Evolutionary conservation across 1,284 basidiomycete species (phyloP), one percentile per base, ranked within the genome.

Genomic region (Xerocomus amazonicus): DNA sequence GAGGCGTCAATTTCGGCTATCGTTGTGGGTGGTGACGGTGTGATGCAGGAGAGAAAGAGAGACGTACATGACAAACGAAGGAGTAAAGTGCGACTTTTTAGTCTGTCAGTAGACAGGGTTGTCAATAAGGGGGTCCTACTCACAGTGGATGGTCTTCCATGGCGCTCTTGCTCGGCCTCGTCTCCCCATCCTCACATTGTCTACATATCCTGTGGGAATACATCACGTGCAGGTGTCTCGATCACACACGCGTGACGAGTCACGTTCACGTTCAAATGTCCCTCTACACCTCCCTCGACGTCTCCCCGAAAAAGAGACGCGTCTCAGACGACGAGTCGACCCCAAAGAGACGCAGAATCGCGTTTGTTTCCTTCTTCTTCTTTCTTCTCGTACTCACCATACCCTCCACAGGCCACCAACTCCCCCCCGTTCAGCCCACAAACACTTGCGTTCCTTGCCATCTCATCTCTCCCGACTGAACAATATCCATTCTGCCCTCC

Each of bases 281-380:
- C 8, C 43, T 55, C 45, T 65, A 54, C 50, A 43, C 52, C 13
- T 40, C 59, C 4, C 48, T 62, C 26, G 69, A 74, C 45, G 70
- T 86, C 43, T 85, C 86, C 35, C 84, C 83, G 2, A 76, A 67
- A 60, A 89, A 87, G 71, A 85, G 83, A 66, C 79, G 84, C 47
- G 69, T 66, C 73, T 56, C 71, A 69, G 80, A 81, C 58, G 79
- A 83, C 58, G 76, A 78, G 35, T 66, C 66, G 43, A 84, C 83
- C 3, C 86, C 87, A 50, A 90, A 90, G 71, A 80, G 78, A 65
- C 71, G 81, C 47, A 73, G 84, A 63, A 72, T 66, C 54, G 74
- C 72, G 81, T 80, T 66, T 45, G 79, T 44, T 1, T 28, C 27
- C 19, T 8, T 43, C 1, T 23, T 26, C 17, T 9, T 32, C 42